Evolutionary conservation across 768 basidiomycete species (phyloP).

Genomic region (Saitozyma sp.): DNA sequence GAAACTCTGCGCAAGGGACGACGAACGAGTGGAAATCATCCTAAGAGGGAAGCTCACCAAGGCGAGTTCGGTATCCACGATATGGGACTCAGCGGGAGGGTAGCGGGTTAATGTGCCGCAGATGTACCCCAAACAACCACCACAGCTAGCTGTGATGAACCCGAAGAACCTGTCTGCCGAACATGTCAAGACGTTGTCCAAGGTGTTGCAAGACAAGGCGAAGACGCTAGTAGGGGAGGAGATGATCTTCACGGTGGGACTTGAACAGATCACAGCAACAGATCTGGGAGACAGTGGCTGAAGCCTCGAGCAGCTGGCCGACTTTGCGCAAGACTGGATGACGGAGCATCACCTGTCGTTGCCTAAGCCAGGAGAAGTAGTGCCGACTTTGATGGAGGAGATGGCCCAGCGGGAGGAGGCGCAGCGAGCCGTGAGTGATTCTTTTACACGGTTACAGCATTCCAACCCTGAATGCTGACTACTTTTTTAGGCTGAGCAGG

Average conservation of each 20-base stretch:
- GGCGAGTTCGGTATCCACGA: slow-evolving; percentile 19
- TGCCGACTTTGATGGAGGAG: slow-evolving; percentile 48
- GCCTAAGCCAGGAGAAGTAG: slow-evolving; percentile 25
- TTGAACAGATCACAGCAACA: not conserved
- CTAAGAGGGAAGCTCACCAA: slow-evolving; percentile 40
- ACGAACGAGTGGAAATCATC: slow-evolving; percentile 33
- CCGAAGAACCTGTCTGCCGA: slow-evolving; percentile 30
- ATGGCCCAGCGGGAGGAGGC: slow-evolving; percentile 45
- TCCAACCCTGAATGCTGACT: not conserved
- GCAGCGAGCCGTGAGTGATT: slow-evolving; percentile 36
- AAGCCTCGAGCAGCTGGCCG: slow-evolving; percentile 25
- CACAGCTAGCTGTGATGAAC: slow-evolving; percentile 23
- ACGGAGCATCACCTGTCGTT: slow-evolving; percentile 43
- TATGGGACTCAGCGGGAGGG: not conserved
- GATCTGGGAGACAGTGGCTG: not conserved
- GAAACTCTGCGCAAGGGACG: slow-evolving; percentile 22
- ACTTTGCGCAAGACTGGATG: slow-evolving; percentile 37
- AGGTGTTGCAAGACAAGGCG: slow-evolving; percentile 32
- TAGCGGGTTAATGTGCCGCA: slow-evolving; percentile 5
- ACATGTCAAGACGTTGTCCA: slow-evolving; percentile 37
- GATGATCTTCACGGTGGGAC: slow-evolving; percentile 47
- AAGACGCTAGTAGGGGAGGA: slow-evolving; percentile 30
- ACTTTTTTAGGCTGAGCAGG: slow-evolving; percentile 26
- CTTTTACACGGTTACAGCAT: not conserved
- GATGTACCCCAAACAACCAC: slow-evolving; percentile 40